phyloP scores from a whole-genome alignment of 179 eudicot genomes.

The Vitellaria paradoxa region DNA sequence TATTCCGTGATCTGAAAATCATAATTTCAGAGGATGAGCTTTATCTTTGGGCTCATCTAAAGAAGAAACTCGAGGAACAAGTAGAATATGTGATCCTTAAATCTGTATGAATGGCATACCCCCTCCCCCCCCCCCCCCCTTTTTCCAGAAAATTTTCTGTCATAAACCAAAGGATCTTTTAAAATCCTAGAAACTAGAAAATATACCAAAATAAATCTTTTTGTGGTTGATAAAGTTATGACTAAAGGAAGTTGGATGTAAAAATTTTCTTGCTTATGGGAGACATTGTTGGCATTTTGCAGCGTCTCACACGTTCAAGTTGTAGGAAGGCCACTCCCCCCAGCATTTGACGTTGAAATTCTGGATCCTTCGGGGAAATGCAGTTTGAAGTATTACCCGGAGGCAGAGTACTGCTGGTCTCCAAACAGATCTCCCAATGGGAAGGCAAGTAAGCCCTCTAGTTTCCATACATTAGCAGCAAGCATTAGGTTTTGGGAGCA shows the following conservation, averaged over 20 bases:
- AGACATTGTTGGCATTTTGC: neutral
- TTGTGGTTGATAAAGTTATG: too few species aligned
- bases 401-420: conserved; percentile 10
- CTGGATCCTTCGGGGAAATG: conserved; percentile 33
- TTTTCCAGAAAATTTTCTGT: too few species aligned
- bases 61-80: conserved; percentile 11
- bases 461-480: conserved; percentile 20
- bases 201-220: too few species aligned
- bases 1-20: neutral
- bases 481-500: conserved; percentile 40
- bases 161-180: too few species aligned
- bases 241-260: too few species aligned
- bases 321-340: conserved; percentile 41
- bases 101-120: neutral
- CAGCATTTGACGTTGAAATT: conserved; percentile 34
- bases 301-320: conserved; percentile 44
- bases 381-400: conserved; percentile 31
- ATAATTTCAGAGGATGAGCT: neutral
- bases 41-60: neutral
- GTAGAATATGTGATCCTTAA: neutral
- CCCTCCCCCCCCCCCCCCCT: too few species aligned
- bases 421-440: neutral
- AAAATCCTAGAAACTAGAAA: too few species aligned
- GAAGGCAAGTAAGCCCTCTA: conserved; percentile 14
- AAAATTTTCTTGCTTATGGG: too few species aligned